Conservation (phyloP, 805 yeast genomes). For the Debaryomyces hansenii region DNA sequence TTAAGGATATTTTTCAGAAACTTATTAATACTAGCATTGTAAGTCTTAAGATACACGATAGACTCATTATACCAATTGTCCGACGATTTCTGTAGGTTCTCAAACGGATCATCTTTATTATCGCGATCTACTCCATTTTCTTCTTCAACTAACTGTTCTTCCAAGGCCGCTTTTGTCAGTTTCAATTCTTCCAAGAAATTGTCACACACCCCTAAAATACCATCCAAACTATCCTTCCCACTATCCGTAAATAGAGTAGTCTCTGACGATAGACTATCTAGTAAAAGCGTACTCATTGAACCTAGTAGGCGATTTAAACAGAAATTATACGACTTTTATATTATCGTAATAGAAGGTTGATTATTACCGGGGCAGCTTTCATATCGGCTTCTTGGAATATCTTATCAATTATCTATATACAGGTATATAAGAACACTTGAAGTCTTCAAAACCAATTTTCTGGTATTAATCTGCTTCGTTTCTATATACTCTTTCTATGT, state of each 20-base stretch:
- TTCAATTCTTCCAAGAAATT: slow-evolving; percentile 23
- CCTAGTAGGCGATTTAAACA: background rate
- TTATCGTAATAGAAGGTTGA: too few relatives aligned
- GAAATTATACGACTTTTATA: too few relatives aligned
- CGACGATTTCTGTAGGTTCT: slow-evolving; percentile 16
- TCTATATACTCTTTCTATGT: too few relatives aligned
- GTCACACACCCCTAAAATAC: slow-evolving; percentile 21
- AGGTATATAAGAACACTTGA: background rate
- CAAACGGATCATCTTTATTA: background rate
- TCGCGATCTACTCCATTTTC: slow-evolving; percentile 2
- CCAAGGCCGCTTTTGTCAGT: slow-evolving; percentile 22
- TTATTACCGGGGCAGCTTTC: too few relatives aligned
- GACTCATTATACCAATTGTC: slow-evolving; percentile 36
- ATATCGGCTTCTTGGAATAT: background rate
- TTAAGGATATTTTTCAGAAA: slow-evolving; percentile 33
- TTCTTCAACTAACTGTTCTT: slow-evolving; percentile 11
- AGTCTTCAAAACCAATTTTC: too few relatives aligned
- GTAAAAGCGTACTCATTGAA: slow-evolving; percentile 17
- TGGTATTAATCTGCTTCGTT: too few relatives aligned
- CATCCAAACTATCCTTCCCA: slow-evolving; percentile 21
- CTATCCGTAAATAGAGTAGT: slow-evolving; percentile 19
- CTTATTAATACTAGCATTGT: slow-evolving; percentile 34
- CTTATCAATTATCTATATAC: background rate
- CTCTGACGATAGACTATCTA: slow-evolving; percentile 27
- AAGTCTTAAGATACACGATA: slow-evolving; percentile 31